phyloP scores from a whole-genome alignment of 495 filamentous ascomycete species.

The Lepidopterella palustris region DNA sequence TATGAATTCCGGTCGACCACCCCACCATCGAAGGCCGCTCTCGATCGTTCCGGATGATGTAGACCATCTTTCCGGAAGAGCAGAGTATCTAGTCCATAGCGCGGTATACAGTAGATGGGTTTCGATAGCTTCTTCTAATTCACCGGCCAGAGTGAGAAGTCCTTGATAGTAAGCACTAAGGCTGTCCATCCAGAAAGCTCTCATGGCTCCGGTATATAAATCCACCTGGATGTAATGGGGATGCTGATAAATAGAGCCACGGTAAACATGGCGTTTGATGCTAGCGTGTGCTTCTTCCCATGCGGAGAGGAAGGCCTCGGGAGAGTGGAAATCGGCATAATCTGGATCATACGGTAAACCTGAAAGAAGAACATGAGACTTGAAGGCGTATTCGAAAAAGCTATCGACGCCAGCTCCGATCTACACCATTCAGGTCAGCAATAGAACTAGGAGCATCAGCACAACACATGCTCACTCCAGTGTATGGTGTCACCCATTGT shows the following conservation, averaged over 20 bases:
- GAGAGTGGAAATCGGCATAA: constrained; percentile 45
- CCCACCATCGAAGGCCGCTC: constrained; percentile 86
- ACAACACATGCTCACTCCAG: constrained; percentile 49
- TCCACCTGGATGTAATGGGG: constrained; percentile 91
- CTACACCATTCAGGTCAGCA: constrained; percentile 14
- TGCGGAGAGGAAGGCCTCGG: constrained; percentile 69
- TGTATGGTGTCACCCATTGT: constrained; percentile 77
- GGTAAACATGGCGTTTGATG: constrained; percentile 78
- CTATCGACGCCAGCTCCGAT: constrained; percentile 95
- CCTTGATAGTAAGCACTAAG: constrained; percentile 93
- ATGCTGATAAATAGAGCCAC: constrained; percentile 61
- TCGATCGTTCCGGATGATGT: constrained; percentile 79
- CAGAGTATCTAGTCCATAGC: constrained; percentile 88
- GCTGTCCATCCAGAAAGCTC: constrained; percentile 91
- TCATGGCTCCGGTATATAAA: constrained; percentile 70
- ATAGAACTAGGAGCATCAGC: neutral
- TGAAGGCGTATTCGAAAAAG: constrained; percentile 97
- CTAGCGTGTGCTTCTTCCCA: constrained; percentile 82
- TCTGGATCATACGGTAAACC: constrained; percentile 43
- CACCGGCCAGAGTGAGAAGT: constrained; percentile 76
- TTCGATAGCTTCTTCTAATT: constrained; percentile 82
- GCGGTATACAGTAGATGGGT: constrained; percentile 86
- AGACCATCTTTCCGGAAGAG: constrained; percentile 91
- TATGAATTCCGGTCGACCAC: constrained; percentile 89
- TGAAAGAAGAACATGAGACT: constrained; percentile 83